Base-by-base conservation (phyloP, 164 flowering plant species). In the Pachysandra terminalis region DNA sequence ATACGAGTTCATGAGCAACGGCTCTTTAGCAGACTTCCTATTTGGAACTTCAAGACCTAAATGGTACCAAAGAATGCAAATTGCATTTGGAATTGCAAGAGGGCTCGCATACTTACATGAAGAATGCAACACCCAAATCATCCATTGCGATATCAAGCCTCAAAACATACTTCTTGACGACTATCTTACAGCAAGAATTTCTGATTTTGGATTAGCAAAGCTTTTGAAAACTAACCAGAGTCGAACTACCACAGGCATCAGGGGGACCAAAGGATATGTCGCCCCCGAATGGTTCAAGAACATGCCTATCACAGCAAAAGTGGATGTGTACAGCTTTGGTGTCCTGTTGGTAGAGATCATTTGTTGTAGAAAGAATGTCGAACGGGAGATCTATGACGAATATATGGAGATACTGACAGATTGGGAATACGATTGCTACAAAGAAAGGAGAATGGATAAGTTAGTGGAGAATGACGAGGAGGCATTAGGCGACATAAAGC, bases 51-150 rank as follows among this genome's bases (percentile, higher is more conserved):
- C 70, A 25, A 78, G 40, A 68, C 81, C 75, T 2, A 45, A 21
- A 7, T 82, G 83, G 83, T 8, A 41, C 25, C 45, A 48, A 51
- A 75, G 85, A 63, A 59, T 58, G 0, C 74, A 66, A 14, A 74
- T 82, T 25, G 80, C 77, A 9, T 26, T 67, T 16, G 85, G 77
- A 15, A 74, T 49, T 24, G 80, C 83, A 24, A 71, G 75, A 66
- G 81, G 81, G n/a, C 76, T 82, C 3, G 13, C 60, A 22, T 82
- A 82, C 68, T 72, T 80, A 64, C 85, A 80, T 57, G 82, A 80
- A 56, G 83, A 78, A 53, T 82, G 85, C 72, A 66, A 64, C 76
- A 75, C 32, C 28, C 79, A 71, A n/a, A n/a, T n/a, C n/a, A n/a
- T n/a, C n/a, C n/a, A n/a, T n/a, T n/a, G n/a, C n/a, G n/a, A n/a